Evolutionary conservation across 2,329 filamentous ascomycete species (phyloP), one percentile per base, ranked within the genome.

Genomic region (Allantophomopsis lycopodina): DNA sequence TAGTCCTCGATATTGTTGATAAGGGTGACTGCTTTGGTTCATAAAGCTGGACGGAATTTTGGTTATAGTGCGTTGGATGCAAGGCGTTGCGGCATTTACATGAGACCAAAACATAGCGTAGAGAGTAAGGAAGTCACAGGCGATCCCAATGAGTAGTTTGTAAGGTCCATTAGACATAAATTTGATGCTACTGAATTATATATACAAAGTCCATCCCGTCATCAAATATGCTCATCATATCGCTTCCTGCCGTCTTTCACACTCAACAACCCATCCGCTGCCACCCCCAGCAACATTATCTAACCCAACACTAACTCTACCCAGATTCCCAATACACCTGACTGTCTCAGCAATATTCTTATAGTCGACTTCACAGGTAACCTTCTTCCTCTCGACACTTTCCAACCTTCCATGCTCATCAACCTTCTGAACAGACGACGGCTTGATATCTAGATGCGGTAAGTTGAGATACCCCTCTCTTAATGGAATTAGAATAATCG

Each of bases 401-500:
- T 32, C 18, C 43, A 5, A 12, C n/a, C 6, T 15, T 6, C 36
- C 46, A 46, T 18, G 48, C 44, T 31, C 40, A 48, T 36, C 36
- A 40, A 32, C 43, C 42, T n/a, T 38, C 49, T 4, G 32, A 47
- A 40, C 40, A 48, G n/a, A 43, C 45, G 42, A 41, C 42, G 60
- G 56, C 35, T 80, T 75, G 30, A 96, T 80, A 38, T 94, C 87
- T 2, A 96, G 68, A 7, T 62, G 69, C 0, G 91, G 91, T 20
- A 87, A 75, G 1, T 86, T 69, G n/a, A 91, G 60, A 54, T 76
- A 76, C 1, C 91, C 89, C 20, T 85, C 69, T 39, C 80, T 73
- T 35, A 94, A 68, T 1, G 91, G 87, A 11, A 96, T 76, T 8
- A 96, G 64, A 39, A 93, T 65, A 7, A 96, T 60, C 0, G 77